Percentiles rank a stretch among this genome's conserved stretches.
phyloP scores from a whole-genome alignment of 2,329 filamentous ascomycete genomes.

The Stenocarpella maydis region DNA sequence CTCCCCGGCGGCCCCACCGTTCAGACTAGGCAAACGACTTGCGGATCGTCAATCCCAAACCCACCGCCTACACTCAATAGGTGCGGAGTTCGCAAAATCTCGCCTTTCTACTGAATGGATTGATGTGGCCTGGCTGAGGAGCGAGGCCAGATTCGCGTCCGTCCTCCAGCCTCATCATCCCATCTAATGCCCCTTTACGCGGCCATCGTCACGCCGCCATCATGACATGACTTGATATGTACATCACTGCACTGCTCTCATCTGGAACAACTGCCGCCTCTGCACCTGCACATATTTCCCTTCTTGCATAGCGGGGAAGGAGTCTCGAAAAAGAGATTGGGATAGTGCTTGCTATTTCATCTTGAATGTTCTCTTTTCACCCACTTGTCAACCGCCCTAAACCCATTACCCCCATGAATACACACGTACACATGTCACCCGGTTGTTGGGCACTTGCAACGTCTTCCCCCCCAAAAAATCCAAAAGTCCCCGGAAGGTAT shows the following conservation, averaged over 20 bases:
- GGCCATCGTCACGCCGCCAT: conserved; percentile 10
- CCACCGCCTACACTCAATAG: not conserved
- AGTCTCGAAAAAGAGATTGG: conserved; percentile 3
- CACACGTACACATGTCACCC: not conserved
- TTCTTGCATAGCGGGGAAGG: conserved; percentile 35
- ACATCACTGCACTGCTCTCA: conserved; percentile 5
- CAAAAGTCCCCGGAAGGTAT: not conserved
- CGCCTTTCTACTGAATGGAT: not conserved
- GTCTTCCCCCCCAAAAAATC: not conserved
- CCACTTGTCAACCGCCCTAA: not conserved
- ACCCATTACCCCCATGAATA: not conserved
- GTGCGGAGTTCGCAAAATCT: not conserved
- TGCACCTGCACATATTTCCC: conserved; percentile 24
- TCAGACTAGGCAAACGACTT: not conserved
- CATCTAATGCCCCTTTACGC: conserved; percentile 21
- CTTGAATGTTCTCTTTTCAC: not conserved
- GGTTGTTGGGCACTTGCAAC: not conserved
- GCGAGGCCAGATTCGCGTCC: not conserved
- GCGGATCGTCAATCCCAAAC: not conserved
- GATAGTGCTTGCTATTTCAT: not conserved
- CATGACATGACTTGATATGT: conserved; percentile 27
- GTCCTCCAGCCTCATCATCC: not conserved
- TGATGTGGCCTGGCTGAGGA: not conserved
- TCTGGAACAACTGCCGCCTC: conserved; percentile 6
- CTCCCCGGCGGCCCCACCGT: too few relatives aligned